Evolutionary conservation across 495 filamentous ascomycete genomes (phyloP), one percentile per base, ranked within the genome.

Genomic region (Choiromyces venosus): DNA sequence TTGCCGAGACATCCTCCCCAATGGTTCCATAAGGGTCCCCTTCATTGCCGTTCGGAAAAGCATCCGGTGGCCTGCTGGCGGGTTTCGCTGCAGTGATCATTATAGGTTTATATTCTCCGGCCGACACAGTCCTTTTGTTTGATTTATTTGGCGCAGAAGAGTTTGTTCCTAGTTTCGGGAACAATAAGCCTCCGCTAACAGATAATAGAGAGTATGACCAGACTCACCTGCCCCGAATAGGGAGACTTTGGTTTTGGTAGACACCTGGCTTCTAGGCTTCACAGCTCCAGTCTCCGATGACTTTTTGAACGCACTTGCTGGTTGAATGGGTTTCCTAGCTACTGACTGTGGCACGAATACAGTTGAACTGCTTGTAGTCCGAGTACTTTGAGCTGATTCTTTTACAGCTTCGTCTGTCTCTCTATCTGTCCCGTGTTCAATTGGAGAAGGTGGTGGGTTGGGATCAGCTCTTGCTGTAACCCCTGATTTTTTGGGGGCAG

Each of bases 311-410:
- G 73, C 67, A 42, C 79, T 81, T 21, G 76, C 66, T 29, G 79
- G 79, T 46, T 78, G 79, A 37, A 81, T 81, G 35, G 79, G 79
- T 66, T 81, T 81, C 39, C 79, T 73, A 16, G 70, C 73, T 29
- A 80, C 73, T 64, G 78, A 80, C 37, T 80, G 79, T 52, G 79
- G 79, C 19, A 81, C 69, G 67, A 81, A 81, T 69, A 65, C 72
- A 19, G 78, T 74, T 35, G 77, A 69, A 38, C 68, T 67, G 16
- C 56, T 40, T 38, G 37, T 69, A 71, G 44, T 71, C 52, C 67
- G 65, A 71, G 7, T 36, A 29, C n/a, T 21, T 56, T 38, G 39
- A 69, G 38, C 7, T 37, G 2, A 6, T 67, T 75, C 70, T 65
- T 71, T 52, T 29, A 33, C 52, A 2, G 67, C 75, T 29, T 66